A percentile compares a stretch with the other conserved stretches of the same genome.
These are phyloP conservation scores for Coemansia sp. DNA, from an alignment of 371 early-diverging fungal genomes.

Conservation along the genomic window DNA sequence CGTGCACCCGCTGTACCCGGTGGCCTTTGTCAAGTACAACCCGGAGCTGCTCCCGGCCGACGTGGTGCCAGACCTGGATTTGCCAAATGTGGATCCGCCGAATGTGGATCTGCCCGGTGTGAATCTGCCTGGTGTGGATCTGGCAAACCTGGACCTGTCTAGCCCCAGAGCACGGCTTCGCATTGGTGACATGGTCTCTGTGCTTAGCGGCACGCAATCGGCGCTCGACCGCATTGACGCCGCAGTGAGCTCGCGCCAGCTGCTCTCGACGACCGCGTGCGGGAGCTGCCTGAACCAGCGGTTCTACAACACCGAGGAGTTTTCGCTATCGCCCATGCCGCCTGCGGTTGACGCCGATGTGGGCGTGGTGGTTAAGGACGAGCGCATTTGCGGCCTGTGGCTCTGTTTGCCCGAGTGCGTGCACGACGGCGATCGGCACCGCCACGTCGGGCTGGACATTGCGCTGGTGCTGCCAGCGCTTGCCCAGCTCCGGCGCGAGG, in stretches of 20 bases:
- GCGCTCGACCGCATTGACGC: not conserved
- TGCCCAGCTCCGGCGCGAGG: conserved; percentile 1
- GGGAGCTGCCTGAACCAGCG: conserved; percentile 14
- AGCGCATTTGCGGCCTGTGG: conserved; percentile 18
- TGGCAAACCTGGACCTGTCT: not conserved
- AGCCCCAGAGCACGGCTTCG: not conserved
- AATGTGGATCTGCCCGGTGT: too few species aligned
- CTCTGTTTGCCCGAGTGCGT: conserved; percentile 7
- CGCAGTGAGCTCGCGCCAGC: conserved; percentile 13
- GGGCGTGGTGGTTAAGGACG: conserved; percentile 14
- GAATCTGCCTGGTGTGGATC: too few species aligned
- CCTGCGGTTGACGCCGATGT: not conserved
- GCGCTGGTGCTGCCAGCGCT: conserved; percentile 19
- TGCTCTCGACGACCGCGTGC: conserved; percentile 12
- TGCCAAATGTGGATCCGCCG: too few species aligned
- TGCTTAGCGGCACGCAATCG: conserved; percentile 1
- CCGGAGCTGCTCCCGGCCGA: conserved; percentile 1
- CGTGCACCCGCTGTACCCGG: conserved; percentile 24
- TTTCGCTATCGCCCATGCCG: conserved; percentile 9
- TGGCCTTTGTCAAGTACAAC: conserved; percentile 28
- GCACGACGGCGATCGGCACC: not conserved
- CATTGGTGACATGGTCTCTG: conserved; percentile 10
- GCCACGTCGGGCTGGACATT: conserved; percentile 17
- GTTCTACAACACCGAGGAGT: conserved; percentile 20
- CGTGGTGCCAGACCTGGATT: conserved; percentile 4